Evolutionary conservation across 352 stramenopile genomes (phyloP).

Genomic region (Phytophthora lateralis): DNA sequence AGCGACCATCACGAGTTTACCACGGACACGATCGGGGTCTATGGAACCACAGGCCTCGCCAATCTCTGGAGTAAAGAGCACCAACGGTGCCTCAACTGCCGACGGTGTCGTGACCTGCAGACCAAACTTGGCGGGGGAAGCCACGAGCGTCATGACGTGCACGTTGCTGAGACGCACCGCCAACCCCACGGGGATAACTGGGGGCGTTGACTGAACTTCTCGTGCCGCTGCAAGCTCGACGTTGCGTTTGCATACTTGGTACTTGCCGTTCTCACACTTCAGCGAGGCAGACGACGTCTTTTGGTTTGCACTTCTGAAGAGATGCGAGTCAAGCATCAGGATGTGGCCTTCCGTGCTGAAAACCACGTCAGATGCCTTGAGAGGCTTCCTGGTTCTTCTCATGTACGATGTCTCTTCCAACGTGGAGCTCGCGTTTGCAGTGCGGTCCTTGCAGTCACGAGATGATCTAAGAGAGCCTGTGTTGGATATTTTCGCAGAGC

Average conservation of each 20-base stretch:
- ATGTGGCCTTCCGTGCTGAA: constrained; percentile 88
- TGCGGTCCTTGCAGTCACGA: constrained; percentile 11
- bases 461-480: not conserved
- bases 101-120: constrained; percentile 43
- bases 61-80: constrained; percentile 46
- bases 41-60: constrained; percentile 53
- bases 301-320: constrained; percentile 46
- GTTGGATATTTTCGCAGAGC: constrained; percentile 6
- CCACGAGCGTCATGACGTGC: constrained; percentile 72
- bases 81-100: constrained; percentile 62
- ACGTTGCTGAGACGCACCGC: constrained; percentile 61
- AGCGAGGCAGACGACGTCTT: constrained; percentile 6
- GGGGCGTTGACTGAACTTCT: constrained; percentile 10
- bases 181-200: constrained; percentile 53
- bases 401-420: constrained; percentile 16
- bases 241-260: constrained; percentile 45
- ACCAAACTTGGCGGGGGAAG: constrained; percentile 72
- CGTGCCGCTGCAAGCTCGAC: constrained; percentile 36
- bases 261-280: constrained; percentile 64
- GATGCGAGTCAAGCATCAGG: constrained; percentile 59
- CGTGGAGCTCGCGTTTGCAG: constrained; percentile 11
- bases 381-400: constrained; percentile 30
- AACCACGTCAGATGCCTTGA: constrained; percentile 75
- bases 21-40: constrained; percentile 40
- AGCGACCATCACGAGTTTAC: constrained; percentile 71